Conservation (phyloP, 1,139 yeast species). For the Geotrichum carabidarum region DNA sequence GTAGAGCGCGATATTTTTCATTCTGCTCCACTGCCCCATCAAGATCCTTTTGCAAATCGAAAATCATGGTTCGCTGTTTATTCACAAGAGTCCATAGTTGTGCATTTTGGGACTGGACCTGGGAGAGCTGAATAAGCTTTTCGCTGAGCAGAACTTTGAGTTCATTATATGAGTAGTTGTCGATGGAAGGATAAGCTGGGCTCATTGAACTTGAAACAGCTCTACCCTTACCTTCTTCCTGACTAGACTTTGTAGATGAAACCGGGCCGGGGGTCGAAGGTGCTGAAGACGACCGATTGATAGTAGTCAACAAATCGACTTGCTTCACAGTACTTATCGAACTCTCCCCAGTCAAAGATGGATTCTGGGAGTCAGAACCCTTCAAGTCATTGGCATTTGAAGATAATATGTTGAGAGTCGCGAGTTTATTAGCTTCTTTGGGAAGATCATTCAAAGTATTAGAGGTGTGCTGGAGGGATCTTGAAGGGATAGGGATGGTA, state of each 20-base stretch:
- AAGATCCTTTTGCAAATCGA: conserved; percentile 32
- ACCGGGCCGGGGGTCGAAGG: conserved; percentile 8
- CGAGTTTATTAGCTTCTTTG: background rate
- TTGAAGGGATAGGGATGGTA: conserved; percentile 10
- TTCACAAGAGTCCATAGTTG: conserved; percentile 33
- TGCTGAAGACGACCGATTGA: conserved; percentile 8
- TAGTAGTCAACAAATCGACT: background rate
- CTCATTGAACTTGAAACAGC: conserved; percentile 14
- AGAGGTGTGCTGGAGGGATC: background rate
- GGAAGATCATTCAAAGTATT: background rate
- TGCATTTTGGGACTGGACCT: conserved; percentile 29
- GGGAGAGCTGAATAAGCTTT: conserved; percentile 22
- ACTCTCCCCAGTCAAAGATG: background rate
- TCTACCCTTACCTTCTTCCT: background rate
- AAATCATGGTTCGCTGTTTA: conserved; percentile 32
- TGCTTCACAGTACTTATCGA: background rate
- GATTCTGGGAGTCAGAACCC: background rate
- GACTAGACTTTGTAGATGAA: background rate
- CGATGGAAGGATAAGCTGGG: conserved; percentile 14
- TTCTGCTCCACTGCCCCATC: conserved; percentile 27
- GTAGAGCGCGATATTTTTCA: conserved; percentile 18
- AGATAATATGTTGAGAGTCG: background rate
- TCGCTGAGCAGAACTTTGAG: conserved; percentile 19
- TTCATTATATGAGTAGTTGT: conserved; percentile 17
- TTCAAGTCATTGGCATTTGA: background rate